Evolutionary conservation across 768 basidiomycete species (phyloP).

Genomic region (Pholiota conissans): DNA sequence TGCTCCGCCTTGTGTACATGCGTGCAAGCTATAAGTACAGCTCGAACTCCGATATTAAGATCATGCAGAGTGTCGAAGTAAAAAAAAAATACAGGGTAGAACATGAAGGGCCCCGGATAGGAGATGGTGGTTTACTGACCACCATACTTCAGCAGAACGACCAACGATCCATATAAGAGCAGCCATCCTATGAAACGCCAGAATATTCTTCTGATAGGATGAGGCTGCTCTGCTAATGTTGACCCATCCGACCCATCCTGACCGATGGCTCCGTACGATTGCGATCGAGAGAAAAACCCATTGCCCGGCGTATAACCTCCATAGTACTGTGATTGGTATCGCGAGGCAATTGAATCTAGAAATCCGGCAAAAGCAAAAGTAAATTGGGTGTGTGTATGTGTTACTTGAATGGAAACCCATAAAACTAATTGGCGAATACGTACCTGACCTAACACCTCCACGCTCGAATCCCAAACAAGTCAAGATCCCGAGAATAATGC

Average conservation of each 20-base stretch:
- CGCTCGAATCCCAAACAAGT: conserved; percentile 18
- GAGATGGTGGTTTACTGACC: not conserved
- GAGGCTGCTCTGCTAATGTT: not conserved
- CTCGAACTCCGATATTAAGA: too few relatives aligned
- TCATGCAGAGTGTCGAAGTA: not conserved
- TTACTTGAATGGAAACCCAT: too few relatives aligned
- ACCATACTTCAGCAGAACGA: conserved; percentile 20
- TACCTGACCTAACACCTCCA: conserved; percentile 14
- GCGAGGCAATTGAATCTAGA: conserved; percentile 13
- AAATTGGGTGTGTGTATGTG: too few relatives aligned
- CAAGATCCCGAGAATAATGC: conserved; percentile 14
- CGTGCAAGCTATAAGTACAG: too few relatives aligned
- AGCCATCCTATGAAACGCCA: conserved; percentile 16
- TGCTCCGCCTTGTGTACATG: too few relatives aligned
- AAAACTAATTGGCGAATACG: too few relatives aligned
- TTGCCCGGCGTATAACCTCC: conserved; percentile 4
- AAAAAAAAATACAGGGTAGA: too few relatives aligned
- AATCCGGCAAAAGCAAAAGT: too few relatives aligned
- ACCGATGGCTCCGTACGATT: conserved; percentile 13
- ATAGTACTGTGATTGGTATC: conserved; percentile 16
- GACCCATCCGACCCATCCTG: not conserved
- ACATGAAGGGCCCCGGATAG: too few relatives aligned
- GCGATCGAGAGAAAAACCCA: conserved; percentile 8
- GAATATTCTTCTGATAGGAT: not conserved
- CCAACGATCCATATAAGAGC: conserved; percentile 16